Evolutionary conservation across 2,329 filamentous ascomycete species (phyloP), one percentile per base, ranked within the genome.

Genomic region (Mycosphaerella arachidis): DNA sequence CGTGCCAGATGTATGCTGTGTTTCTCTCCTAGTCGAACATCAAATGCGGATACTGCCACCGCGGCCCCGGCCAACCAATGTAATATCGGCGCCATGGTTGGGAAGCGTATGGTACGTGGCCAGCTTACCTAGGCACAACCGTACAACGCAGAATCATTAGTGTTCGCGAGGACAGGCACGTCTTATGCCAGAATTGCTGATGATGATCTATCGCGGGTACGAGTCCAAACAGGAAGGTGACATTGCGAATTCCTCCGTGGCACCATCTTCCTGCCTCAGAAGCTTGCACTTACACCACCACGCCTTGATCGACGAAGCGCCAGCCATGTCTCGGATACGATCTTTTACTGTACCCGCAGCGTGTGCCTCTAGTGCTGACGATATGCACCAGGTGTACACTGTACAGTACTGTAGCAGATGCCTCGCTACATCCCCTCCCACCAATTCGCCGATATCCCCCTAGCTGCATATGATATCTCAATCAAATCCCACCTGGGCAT

Each of bases 11-110:
- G 46, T n/a, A 37, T 35, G 4, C 52, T 35, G 10, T 31, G 24
- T n/a, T 45, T 59, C 52, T 55, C 43, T n/a, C 57, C 57, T 16
- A 55, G 37, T 18, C 43, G 35, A 27, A 59, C 55, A 33, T 55
- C 43, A 16, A 55, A 40, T n/a, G 57, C 57, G 30, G 57, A 53
- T 6, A 51, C 18, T 12, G 57, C 52, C 20, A 48, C 24, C 16
- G 51, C 24, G 31, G 48, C 52, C 13, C 12, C 18, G 30, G 48
- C 56, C 35, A 48, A 18, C 24, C 48, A 43, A 9, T 53, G 56
- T 50, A 57, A 27, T 16, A 57, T 53, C 16, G 35, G 48, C 10
- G 56, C 56, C 56, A 57, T 57, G 45, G 10, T 40, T n/a, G 27
- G 20, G 43, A 10, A 40, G 18, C 8, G n/a, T 4, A 13, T n/a